A percentile compares a stretch with the other conserved stretches of the same genome.
Evolutionary conservation across 2,329 filamentous ascomycete genomes (phyloP).

Genomic region (Cordyceps farinosa): DNA sequence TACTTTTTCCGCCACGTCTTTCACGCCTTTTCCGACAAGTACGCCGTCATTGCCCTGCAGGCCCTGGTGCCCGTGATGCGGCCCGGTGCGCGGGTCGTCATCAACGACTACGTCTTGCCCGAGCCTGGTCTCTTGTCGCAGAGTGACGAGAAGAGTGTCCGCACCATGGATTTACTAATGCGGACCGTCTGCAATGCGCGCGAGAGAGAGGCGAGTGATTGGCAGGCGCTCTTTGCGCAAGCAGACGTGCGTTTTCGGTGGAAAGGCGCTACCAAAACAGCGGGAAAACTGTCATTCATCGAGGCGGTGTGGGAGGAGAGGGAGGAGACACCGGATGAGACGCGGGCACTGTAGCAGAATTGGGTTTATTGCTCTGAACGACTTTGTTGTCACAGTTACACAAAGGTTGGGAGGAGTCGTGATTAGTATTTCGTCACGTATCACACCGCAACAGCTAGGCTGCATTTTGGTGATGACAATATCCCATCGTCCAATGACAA

Average conservation of each 20-base stretch:
- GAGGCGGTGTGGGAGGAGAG: conserved; percentile 32
- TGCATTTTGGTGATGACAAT: not conserved
- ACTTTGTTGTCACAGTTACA: conserved; percentile 10
- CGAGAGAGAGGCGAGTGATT: conserved; percentile 43
- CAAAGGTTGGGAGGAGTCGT: conserved; percentile 1
- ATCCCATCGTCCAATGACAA: not conserved
- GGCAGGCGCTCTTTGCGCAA: conserved; percentile 37
- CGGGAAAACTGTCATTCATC: conserved; percentile 34
- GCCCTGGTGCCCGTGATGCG: conserved; percentile 48
- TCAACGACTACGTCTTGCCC: conserved; percentile 36
- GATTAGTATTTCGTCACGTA: not conserved
- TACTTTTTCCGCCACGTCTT: conserved; percentile 55
- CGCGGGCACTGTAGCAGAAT: not conserved
- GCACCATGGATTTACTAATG: conserved; percentile 46
- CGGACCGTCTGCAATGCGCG: conserved; percentile 43
- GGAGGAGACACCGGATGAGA: not conserved
- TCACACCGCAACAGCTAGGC: not conserved
- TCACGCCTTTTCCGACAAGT: conserved; percentile 52
- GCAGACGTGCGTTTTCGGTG: conserved; percentile 38
- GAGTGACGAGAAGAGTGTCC: conserved; percentile 37
- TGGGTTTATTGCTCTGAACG: not conserved
- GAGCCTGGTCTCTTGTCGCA: conserved; percentile 29
- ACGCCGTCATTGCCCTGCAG: conserved; percentile 40
- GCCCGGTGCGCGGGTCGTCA: conserved; percentile 42
- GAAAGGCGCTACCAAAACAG: conserved; percentile 27